Percentiles rank a stretch among this genome's conserved stretches.
Evolutionary conservation across 306 rosid species (phyloP).

Genomic region (Gillenia trifoliata): DNA sequence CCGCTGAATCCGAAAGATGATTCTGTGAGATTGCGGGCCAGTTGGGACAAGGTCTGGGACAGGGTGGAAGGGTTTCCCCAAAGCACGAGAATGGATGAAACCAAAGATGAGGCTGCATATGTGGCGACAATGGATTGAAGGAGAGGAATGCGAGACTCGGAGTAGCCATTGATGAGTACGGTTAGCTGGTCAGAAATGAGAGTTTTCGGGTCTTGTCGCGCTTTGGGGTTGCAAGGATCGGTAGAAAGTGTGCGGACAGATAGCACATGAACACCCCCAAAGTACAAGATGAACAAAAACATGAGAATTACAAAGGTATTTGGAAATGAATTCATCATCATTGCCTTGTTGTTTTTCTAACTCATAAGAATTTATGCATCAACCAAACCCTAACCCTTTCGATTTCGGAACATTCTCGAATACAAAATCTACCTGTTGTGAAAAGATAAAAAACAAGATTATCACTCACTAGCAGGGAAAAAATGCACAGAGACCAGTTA

Average conservation of each 20-base stretch:
- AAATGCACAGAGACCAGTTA: not conserved
- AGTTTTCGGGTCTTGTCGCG: slow-evolving; percentile 19
- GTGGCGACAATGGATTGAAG: slow-evolving; percentile 60
- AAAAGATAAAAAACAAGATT: not conserved
- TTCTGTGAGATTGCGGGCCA: slow-evolving; percentile 44
- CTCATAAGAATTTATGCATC: not conserved
- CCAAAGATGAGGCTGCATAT: slow-evolving; percentile 59
- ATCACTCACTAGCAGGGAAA: not conserved
- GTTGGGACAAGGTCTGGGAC: slow-evolving; percentile 22
- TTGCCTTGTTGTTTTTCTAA: not conserved
- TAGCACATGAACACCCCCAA: slow-evolving; percentile 8
- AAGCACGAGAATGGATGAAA: slow-evolving; percentile 63
- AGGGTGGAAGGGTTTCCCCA: slow-evolving; percentile 88
- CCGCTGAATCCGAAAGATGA: slow-evolving; percentile 32
- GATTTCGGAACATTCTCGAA: not conserved
- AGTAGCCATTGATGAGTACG: slow-evolving; percentile 77
- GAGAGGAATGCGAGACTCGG: slow-evolving; percentile 69
- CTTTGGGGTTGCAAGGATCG: slow-evolving; percentile 32
- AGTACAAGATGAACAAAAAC: slow-evolving; percentile 7
- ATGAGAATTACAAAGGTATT: not conserved
- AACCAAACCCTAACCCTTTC: not conserved
- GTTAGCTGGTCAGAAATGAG: slow-evolving; percentile 61
- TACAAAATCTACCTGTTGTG: not conserved
- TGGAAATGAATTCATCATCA: slow-evolving; percentile 28
- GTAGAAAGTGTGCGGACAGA: slow-evolving; percentile 9